Evolutionary conservation across 495 filamentous ascomycete genomes (phyloP).

Genomic region (Neurospora intermedia): DNA sequence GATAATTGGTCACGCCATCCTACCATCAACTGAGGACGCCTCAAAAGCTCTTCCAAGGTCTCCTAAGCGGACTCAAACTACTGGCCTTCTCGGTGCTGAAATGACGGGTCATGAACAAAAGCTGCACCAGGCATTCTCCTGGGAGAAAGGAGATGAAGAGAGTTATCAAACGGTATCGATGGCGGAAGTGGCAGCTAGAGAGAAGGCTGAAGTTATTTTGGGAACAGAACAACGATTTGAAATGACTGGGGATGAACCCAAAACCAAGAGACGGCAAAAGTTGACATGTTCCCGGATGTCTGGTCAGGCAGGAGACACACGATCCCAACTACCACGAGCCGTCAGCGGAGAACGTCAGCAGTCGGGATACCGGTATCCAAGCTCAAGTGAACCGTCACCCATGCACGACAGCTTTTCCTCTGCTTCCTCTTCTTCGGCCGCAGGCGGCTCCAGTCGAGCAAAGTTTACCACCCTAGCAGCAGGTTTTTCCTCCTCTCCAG

Average conservation of each 20-base stretch:
- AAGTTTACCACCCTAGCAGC: not conserved
- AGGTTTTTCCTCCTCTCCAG: not conserved
- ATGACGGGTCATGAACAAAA: not conserved
- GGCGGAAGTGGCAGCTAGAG: not conserved
- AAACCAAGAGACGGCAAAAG: conserved; percentile 1
- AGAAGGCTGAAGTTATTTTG: not conserved
- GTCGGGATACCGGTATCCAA: not conserved
- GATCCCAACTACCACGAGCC: not conserved
- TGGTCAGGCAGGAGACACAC: not conserved
- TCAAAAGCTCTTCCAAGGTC: conserved; percentile 16
- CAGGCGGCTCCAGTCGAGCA: not conserved
- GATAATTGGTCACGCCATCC: not conserved
- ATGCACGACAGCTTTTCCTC: not conserved
- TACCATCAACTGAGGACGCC: not conserved
- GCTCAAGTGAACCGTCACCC: not conserved
- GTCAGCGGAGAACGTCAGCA: not conserved
- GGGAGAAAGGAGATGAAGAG: not conserved
- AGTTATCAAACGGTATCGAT: not conserved
- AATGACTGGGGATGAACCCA: not conserved
- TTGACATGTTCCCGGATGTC: not conserved
- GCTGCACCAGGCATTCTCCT: not conserved
- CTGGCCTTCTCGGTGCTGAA: not conserved
- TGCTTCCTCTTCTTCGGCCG: not conserved
- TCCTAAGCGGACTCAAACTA: conserved; percentile 7
- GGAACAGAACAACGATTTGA: not conserved